Conservation (phyloP, 202 grass and related monocot species). For the Panicum hallii region DNA sequence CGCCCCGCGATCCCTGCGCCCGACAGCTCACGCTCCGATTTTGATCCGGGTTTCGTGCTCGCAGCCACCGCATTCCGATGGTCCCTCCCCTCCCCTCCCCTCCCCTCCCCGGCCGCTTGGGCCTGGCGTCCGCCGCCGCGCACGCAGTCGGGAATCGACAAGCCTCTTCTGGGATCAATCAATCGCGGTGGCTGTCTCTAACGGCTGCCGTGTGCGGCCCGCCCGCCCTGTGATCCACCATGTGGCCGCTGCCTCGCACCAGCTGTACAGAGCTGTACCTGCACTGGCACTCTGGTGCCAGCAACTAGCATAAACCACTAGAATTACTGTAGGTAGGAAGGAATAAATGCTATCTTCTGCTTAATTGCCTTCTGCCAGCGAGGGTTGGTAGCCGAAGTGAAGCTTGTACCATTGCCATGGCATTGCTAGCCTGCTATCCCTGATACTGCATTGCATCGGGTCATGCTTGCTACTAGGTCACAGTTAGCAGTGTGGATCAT, state of each 20-base stretch:
- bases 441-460: background rate
- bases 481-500: background rate
- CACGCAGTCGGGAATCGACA: background rate
- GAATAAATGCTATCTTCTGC: background rate
- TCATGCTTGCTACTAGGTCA: background rate
- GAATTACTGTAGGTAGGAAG: background rate
- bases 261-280: slow-evolving; percentile 21
- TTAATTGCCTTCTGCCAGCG: background rate
- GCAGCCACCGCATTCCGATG: background rate
- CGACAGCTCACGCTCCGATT: background rate
- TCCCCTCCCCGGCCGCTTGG: background rate
- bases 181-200: background rate
- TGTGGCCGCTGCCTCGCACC: slow-evolving; percentile 36
- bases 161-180: slow-evolving; percentile 27
- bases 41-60: slow-evolving; percentile 1
- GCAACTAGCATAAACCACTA: background rate
- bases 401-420: background rate
- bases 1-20: background rate
- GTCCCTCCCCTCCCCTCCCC: too few relatives aligned
- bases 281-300: background rate
- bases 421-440: background rate
- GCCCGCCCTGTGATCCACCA: slow-evolving; percentile 26
- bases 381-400: slow-evolving; percentile 25
- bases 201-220: background rate
- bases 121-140: background rate